Conservation (phyloP, 345 rosid species). For the Linum trigynum region DNA sequence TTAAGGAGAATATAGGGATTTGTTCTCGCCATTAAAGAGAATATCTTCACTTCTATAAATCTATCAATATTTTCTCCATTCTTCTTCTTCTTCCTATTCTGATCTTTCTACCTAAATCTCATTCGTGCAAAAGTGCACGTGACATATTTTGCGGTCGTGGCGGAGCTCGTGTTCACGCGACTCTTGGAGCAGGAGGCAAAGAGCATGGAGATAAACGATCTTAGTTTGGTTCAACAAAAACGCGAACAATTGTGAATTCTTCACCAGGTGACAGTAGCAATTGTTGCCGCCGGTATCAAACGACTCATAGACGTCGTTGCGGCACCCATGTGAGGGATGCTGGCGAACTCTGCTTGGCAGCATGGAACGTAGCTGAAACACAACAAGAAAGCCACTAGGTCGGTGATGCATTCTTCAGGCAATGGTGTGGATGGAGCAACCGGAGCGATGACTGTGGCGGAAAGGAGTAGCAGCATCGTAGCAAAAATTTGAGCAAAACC, state of each 20-base stretch:
- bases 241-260: constrained; percentile 53
- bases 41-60: too few relatives aligned
- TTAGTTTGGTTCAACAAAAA: constrained; percentile 61
- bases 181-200: constrained; percentile 23
- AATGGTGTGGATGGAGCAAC: constrained; percentile 17
- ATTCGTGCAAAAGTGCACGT: too few relatives aligned
- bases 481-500: constrained; percentile 8
- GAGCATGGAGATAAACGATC: constrained; percentile 40
- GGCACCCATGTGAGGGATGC: constrained; percentile 34
- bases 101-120: too few relatives aligned
- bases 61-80: too few relatives aligned
- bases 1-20: too few relatives aligned
- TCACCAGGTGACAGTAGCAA: constrained; percentile 69
- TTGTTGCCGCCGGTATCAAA: constrained; percentile 28
- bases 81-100: too few relatives aligned
- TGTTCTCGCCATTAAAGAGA: too few relatives aligned
- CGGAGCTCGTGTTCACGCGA: not conserved
- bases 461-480: constrained; percentile 14
- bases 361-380: constrained; percentile 57
- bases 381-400: constrained; percentile 61
- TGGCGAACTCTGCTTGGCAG: constrained; percentile 46
- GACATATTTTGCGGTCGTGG: too few relatives aligned
- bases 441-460: not conserved
- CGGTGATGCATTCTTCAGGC: constrained; percentile 32
- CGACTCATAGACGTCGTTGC: constrained; percentile 41